phyloP scores from a whole-genome alignment of 495 filamentous ascomycete genomes.

The Neurospora sp. region DNA sequence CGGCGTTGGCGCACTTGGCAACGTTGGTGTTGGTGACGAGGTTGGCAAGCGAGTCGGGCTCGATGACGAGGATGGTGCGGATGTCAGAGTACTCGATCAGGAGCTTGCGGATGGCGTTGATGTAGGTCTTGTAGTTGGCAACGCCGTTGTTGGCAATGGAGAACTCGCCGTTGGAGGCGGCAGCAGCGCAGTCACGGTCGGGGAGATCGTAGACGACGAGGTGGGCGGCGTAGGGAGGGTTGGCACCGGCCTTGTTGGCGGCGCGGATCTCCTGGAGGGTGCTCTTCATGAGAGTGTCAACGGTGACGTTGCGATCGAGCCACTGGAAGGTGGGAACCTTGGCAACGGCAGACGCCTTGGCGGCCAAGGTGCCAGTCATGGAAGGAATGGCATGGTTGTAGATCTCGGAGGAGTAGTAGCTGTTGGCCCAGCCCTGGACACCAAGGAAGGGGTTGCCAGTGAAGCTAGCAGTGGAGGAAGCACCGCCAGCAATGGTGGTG shows the following conservation, averaged over 20 bases:
- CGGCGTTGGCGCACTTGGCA: constrained; percentile 52
- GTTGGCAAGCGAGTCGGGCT: constrained; percentile 75
- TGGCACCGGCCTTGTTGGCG: constrained; percentile 43
- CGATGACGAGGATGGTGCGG: constrained; percentile 46
- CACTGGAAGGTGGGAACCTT: constrained; percentile 64
- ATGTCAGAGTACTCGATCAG: constrained; percentile 44
- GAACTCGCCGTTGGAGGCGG: constrained; percentile 68
- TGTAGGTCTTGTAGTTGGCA: constrained; percentile 60
- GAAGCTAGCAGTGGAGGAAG: constrained; percentile 21
- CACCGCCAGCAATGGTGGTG: constrained; percentile 8
- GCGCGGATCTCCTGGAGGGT: constrained; percentile 45
- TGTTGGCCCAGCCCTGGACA: constrained; percentile 45
- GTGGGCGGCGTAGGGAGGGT: constrained; percentile 22
- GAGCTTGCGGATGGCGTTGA: constrained; percentile 54
- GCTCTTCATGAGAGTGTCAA: constrained; percentile 43
- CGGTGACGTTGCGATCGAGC: constrained; percentile 51
- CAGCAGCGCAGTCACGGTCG: constrained; percentile 67
- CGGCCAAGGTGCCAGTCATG: constrained; percentile 25
- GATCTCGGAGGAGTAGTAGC: constrained; percentile 49
- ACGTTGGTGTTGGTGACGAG: constrained; percentile 65
- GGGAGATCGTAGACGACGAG: constrained; percentile 70
- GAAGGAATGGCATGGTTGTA: constrained; percentile 40
- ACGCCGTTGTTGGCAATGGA: constrained; percentile 44
- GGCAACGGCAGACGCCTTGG: constrained; percentile 45
- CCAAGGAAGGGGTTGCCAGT: constrained; percentile 45